Conservation (phyloP, 106 monocot genomes). For the Alisma plantagoaquatica region DNA sequence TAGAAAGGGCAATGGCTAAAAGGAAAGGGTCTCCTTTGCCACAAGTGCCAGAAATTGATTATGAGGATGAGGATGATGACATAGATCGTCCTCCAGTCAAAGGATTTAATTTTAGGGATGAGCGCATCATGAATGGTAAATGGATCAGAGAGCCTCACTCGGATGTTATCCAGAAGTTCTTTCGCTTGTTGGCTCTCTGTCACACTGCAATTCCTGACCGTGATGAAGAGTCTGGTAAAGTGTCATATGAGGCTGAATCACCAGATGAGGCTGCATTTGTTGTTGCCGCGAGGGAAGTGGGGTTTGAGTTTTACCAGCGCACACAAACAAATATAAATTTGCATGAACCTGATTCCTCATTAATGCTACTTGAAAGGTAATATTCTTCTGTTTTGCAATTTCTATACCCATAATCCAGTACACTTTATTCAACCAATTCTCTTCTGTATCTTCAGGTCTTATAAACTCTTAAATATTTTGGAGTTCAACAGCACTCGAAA, state of each 20-base stretch:
- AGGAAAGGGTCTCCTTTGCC: too few species aligned
- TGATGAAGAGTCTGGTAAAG: conserved; percentile 1
- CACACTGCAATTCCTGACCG: conserved; percentile 15
- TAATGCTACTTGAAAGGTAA: not conserved
- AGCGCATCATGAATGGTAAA: conserved; percentile 13
- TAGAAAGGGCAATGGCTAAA: conserved; percentile 7
- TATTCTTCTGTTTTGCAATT: not conserved
- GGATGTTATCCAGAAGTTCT: conserved; percentile 8
- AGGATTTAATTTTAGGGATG: conserved; percentile 15
- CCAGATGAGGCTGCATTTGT: conserved; percentile 18
- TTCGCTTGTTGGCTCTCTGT: conserved; percentile 10
- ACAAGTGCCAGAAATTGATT: too few species aligned
- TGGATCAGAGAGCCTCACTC: conserved; percentile 6
- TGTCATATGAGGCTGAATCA: conserved; percentile 17
- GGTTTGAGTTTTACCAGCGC: conserved; percentile 13
- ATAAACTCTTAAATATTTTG: conserved; percentile 3
- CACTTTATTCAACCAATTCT: not conserved
- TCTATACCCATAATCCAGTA: not conserved
- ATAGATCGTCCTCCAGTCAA: not conserved
- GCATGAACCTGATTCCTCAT: not conserved
- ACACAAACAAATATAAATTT: conserved; percentile 1
- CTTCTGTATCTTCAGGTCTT: conserved; percentile 1
- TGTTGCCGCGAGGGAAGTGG: conserved; percentile 14
- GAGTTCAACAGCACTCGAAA: conserved; percentile 3
- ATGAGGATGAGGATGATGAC: not conserved